Percentiles rank a stretch among this genome's conserved stretches.
Conservation (phyloP, 108 stramenopile genomes). For the Fragilariopsis cylindrus region DNA sequence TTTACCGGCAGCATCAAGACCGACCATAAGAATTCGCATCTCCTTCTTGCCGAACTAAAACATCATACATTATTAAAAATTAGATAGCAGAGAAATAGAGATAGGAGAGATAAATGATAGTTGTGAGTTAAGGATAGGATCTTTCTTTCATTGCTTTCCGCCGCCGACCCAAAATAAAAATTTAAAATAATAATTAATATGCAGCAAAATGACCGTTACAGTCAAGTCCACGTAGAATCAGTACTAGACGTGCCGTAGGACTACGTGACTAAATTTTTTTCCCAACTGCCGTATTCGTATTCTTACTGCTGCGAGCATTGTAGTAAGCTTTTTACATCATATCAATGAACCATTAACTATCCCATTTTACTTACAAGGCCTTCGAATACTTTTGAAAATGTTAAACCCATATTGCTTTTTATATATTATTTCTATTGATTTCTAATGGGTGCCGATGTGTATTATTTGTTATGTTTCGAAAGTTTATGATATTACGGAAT, state of each 20-base stretch:
- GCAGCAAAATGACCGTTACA: slow-evolving; percentile 20
- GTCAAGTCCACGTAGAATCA: slow-evolving; percentile 19
- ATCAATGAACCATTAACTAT: background rate
- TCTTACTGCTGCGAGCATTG: background rate
- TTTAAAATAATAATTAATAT: background rate
- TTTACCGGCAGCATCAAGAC: slow-evolving; percentile 99
- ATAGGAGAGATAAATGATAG: background rate
- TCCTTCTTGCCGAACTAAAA: slow-evolving; percentile 96
- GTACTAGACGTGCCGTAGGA: slow-evolving; percentile 31
- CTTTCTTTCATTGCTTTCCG: background rate
- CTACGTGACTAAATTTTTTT: slow-evolving; percentile 11
- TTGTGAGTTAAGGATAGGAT: background rate
- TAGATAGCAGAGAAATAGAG: background rate
- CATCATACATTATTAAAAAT: background rate
- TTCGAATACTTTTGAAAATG: slow-evolving; percentile 88
- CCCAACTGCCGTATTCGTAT: background rate
- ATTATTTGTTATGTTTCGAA: background rate
- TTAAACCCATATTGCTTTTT: slow-evolving; percentile 81
- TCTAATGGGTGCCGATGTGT: background rate
- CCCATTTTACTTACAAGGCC: slow-evolving; percentile 69
- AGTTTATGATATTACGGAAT: background rate
- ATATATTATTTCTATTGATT: slow-evolving; percentile 1
- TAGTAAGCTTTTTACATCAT: background rate
- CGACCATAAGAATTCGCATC: slow-evolving; percentile 99
- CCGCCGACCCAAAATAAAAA: no score